Base-by-base conservation (phyloP, 163 green algal genomes). In the Chlorella variabilis region DNA sequence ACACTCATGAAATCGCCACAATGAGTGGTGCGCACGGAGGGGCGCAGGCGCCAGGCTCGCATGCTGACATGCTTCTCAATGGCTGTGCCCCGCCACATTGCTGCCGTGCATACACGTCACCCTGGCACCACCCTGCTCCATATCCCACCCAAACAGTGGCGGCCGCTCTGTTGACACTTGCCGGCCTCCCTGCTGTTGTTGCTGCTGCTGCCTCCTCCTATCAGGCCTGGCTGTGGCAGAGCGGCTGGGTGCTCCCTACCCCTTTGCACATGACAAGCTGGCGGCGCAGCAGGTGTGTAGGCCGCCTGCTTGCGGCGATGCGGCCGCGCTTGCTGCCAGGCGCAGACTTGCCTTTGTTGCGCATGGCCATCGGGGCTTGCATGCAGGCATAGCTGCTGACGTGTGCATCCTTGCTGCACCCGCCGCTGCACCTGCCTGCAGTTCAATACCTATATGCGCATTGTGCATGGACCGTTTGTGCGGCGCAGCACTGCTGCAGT, bases 1-100 rank as follows among this genome's bases (percentile, higher is more conserved):
- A 89, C 74, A 88, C 87, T 20, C 87, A 95, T 76, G 91, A 95
- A 76, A 92, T 94, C n/a, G 91, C 91, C 6, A 86, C 93, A 31
- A 93, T 95, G 73, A 89, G 80, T 49, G 77, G 77, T 83, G 34
- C 11, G 45, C 11, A 54, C n/a, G n/a, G n/a, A n/a, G n/a, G n/a
- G n/a, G n/a, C n/a, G n/a, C n/a, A n/a, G n/a, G n/a, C n/a, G n/a
- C n/a, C n/a, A n/a, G n/a, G n/a, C n/a, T n/a, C n/a, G n/a, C n/a
- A n/a, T n/a, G n/a, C n/a, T n/a, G n/a, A n/a, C n/a, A n/a, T n/a
- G n/a, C n/a, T n/a, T n/a, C n/a, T n/a, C n/a, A n/a, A n/a, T n/a
- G n/a, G n/a, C n/a, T n/a, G n/a, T n/a, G n/a, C n/a, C n/a, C n/a
- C n/a, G n/a, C n/a, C n/a, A n/a, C n/a, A n/a, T n/a, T n/a, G n/a